Conservation (phyloP, 1,139 yeast genomes). For the Suhomyces chickasaworum region DNA sequence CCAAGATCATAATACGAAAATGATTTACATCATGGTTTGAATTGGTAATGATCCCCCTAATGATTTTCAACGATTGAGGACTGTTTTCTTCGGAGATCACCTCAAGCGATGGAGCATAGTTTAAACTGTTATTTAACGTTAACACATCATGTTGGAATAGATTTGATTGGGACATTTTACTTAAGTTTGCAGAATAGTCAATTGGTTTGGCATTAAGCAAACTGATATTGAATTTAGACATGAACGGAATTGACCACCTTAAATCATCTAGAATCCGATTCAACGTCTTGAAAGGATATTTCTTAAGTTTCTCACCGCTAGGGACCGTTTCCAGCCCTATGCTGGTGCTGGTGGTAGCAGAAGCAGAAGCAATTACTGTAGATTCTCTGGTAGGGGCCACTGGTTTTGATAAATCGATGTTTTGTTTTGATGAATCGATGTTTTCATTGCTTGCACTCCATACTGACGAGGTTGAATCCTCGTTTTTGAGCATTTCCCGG, state of each 20-base stretch:
- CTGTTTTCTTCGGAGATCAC: constrained; percentile 22
- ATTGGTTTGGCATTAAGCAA: constrained; percentile 36
- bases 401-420: background rate
- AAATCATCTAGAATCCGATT: constrained; percentile 69
- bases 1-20: constrained; percentile 35
- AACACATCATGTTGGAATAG: constrained; percentile 23
- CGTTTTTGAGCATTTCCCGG: background rate
- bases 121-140: constrained; percentile 37
- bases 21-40: constrained; percentile 29
- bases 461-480: background rate
- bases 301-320: constrained; percentile 3
- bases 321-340: background rate
- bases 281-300: constrained; percentile 57
- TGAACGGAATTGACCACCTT: constrained; percentile 42
- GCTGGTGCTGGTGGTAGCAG: background rate
- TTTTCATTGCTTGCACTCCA: background rate
- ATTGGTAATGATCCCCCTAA: constrained; percentile 39
- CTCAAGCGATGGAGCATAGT: constrained; percentile 34
- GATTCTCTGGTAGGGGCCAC: background rate
- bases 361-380: no score
- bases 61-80: constrained; percentile 26
- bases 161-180: constrained; percentile 20
- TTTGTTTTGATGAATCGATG: background rate
- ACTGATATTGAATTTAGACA: constrained; percentile 23
- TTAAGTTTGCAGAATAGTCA: constrained; percentile 36